These are phyloP conservation scores for Phoma sp. DNA, from an alignment of 2,329 filamentous ascomycete species.

Conservation along the genomic window DNA sequence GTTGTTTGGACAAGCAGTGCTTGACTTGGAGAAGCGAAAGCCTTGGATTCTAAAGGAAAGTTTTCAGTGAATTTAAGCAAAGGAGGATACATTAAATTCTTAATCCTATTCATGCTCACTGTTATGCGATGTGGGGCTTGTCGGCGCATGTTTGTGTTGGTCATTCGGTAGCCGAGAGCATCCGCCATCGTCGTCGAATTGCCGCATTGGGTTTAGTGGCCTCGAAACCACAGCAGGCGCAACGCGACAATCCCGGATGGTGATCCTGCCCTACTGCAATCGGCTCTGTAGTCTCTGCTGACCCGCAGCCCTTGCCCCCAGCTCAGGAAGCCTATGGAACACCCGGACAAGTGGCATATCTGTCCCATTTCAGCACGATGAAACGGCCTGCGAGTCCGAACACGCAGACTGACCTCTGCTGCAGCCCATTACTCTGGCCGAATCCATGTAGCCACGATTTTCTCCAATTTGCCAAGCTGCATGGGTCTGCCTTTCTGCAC, in stretches of 20 bases:
- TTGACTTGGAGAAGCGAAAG: conserved; percentile 52
- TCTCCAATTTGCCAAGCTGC: background rate
- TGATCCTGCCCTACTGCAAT: background rate
- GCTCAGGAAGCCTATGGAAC: background rate
- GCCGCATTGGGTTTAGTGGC: background rate
- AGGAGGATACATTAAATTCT: background rate
- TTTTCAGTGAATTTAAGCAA: conserved; percentile 27
- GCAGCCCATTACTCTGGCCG: background rate
- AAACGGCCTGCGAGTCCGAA: background rate
- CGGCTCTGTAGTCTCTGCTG: background rate
- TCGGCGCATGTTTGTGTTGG: too few relatives aligned
- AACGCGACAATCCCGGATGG: background rate
- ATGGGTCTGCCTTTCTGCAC: conserved; percentile 1
- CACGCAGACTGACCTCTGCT: background rate
- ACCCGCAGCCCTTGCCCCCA: background rate
- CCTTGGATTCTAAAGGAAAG: conserved; percentile 49
- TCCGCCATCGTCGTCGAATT: too few relatives aligned
- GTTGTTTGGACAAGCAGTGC: conserved; percentile 56
- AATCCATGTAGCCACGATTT: background rate
- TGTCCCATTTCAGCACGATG: background rate
- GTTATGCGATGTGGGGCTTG: too few relatives aligned
- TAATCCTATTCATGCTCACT: too few relatives aligned
- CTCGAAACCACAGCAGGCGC: background rate
- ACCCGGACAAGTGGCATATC: background rate
- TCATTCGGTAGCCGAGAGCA: background rate